These are phyloP conservation scores for Xylaria sp. DNA, from an alignment of 2,329 filamentous ascomycete species.

Conservation along the genomic window DNA sequence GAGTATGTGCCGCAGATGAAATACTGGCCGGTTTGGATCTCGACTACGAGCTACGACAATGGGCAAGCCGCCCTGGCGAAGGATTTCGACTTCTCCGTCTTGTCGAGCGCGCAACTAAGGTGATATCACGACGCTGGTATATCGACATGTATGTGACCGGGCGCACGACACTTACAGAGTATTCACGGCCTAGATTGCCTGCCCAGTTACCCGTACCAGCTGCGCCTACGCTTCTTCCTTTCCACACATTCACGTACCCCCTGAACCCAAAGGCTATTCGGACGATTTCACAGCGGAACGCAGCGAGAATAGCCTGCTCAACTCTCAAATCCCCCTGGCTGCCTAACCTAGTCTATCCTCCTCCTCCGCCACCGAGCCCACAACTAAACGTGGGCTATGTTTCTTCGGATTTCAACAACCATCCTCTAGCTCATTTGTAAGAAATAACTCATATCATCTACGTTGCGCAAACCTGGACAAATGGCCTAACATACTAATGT, in stretches of 20 bases:
- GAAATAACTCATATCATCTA: conserved; percentile 22
- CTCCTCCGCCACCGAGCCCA: conserved; percentile 74
- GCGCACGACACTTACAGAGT: conserved; percentile 53
- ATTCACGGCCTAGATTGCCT: conserved; percentile 70
- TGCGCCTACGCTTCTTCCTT: conserved; percentile 90
- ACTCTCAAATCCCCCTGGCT: conserved; percentile 86
- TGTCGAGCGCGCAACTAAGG: conserved; percentile 75
- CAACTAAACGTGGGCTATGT: conserved; percentile 91
- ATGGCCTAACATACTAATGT: conserved; percentile 1
- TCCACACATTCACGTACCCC: conserved; percentile 96
- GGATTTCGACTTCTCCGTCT: conserved; percentile 78
- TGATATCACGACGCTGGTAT: conserved; percentile 81
- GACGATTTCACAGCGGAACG: conserved; percentile 91
- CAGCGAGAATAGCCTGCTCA: conserved; percentile 84
- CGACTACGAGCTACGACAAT: conserved; percentile 43
- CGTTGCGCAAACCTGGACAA: background rate
- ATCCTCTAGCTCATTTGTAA: conserved; percentile 84
- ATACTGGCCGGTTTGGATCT: conserved; percentile 35
- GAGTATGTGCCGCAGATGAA: conserved; percentile 34
- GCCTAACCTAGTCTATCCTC: conserved; percentile 71
- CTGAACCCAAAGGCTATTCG: conserved; percentile 87
- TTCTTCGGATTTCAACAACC: conserved; percentile 98
- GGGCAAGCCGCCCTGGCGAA: conserved; percentile 79
- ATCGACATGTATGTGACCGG: conserved; percentile 67
- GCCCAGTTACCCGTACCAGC: conserved; percentile 68